A percentile compares a stretch with the other conserved stretches of the same genome.
Evolutionary conservation across 495 filamentous ascomycete species (phyloP).

Genomic region (Podospora didyma): DNA sequence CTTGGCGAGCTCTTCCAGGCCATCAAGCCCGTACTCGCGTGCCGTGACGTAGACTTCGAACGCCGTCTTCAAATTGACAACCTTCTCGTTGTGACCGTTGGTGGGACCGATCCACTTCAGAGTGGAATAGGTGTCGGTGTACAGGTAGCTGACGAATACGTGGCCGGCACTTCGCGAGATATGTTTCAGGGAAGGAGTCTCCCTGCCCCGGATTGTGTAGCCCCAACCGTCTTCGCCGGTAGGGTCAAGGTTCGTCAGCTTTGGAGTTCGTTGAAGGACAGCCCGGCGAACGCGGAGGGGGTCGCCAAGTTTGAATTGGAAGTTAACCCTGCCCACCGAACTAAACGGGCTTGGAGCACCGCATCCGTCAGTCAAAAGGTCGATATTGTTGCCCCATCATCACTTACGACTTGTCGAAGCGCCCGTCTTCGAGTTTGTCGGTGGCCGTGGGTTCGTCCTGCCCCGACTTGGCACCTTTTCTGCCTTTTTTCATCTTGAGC

Average conservation of each 20-base stretch:
- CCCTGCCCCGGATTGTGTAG: neutral
- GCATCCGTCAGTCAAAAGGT: neutral
- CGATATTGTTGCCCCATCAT: neutral
- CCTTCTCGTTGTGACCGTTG: neutral
- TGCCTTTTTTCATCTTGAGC: neutral
- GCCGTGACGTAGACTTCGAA: slow-evolving; percentile 15
- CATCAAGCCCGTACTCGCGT: slow-evolving; percentile 3
- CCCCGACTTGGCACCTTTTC: neutral
- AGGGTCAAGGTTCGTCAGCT: neutral
- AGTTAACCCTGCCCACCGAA: neutral
- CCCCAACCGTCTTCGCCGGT: neutral
- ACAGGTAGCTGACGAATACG: slow-evolving; percentile 27
- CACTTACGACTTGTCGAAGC: neutral
- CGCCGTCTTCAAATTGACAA: neutral
- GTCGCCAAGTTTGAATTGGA: neutral
- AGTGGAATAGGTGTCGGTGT: slow-evolving; percentile 2
- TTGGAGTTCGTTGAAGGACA: neutral
- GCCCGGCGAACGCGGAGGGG: neutral
- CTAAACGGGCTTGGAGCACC: neutral
- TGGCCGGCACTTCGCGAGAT: slow-evolving; percentile 20
- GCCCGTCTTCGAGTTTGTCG: neutral
- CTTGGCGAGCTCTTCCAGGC: slow-evolving; percentile 12
- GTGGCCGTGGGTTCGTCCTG: neutral
- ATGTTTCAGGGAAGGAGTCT: neutral
- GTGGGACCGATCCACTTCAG: neutral